Conservation (phyloP, 345 rosid species). For the Mangifera indica region DNA sequence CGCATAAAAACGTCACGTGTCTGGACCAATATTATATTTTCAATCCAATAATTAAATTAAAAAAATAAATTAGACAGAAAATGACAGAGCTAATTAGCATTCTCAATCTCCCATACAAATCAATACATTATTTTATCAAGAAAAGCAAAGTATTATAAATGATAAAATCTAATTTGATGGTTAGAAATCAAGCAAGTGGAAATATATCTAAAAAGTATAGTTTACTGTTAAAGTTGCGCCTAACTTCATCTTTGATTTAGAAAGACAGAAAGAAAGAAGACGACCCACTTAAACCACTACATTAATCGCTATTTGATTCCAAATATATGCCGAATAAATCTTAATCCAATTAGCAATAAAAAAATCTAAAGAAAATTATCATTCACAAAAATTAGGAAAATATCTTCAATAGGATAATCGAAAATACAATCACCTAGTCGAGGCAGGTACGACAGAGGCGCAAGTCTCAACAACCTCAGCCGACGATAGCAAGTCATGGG, state of each 20-base stretch:
- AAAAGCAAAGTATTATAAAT: too few species aligned
- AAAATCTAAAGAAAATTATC: too few species aligned
- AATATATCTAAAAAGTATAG: not conserved
- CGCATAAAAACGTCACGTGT: constrained; percentile 82
- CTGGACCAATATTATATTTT: constrained; percentile 27
- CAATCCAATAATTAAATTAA: not conserved
- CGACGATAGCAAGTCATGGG: constrained; percentile 51
- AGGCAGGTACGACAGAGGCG: constrained; percentile 38
- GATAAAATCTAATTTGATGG: too few species aligned
- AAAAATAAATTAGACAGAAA: too few species aligned
- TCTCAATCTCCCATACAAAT: too few species aligned
- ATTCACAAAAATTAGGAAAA: too few species aligned
- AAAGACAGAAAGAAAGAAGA: not conserved
- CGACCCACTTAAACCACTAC: not conserved
- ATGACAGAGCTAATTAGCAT: too few species aligned
- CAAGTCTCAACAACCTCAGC: constrained; percentile 69
- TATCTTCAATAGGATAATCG: not conserved
- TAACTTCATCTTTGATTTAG: not conserved
- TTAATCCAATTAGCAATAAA: not conserved
- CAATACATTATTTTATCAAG: too few species aligned
- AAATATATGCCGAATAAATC: too few species aligned
- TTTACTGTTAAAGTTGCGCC: not conserved
- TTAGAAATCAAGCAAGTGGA: too few species aligned
- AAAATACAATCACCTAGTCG: constrained; percentile 48
- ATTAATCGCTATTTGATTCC: not conserved